phyloP scores from a whole-genome alignment of 2,329 filamentous ascomycete genomes.

The Graphiopsis chlorocephala region DNA sequence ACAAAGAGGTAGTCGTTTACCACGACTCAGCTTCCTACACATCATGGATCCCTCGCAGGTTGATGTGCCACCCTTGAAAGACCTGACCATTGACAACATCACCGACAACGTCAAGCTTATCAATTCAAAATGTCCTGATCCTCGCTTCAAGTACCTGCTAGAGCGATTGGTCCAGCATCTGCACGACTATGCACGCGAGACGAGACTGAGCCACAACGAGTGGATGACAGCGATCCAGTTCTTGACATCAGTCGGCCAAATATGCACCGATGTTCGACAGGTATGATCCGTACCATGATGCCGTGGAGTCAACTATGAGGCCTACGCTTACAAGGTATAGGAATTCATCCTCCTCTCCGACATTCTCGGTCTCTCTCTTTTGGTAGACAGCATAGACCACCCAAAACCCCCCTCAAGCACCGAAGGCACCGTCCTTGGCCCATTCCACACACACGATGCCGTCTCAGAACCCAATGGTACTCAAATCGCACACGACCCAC shows the following conservation, averaged over 20 bases:
- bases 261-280: constrained; percentile 69
- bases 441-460: constrained; percentile 81
- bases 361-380: constrained; percentile 72
- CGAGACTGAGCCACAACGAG: constrained; percentile 69
- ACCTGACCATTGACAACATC: constrained; percentile 77
- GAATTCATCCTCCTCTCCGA: constrained; percentile 78
- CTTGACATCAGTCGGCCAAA: constrained; percentile 69
- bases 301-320: not conserved
- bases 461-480: constrained; percentile 55
- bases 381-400: constrained; percentile 81
- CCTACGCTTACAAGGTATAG: constrained; percentile 18
- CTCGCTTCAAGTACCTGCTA: constrained; percentile 68
- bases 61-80: constrained; percentile 57
- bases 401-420: constrained; percentile 69
- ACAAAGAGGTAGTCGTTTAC: not conserved
- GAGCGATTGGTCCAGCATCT: constrained; percentile 72
- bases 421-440: constrained; percentile 76
- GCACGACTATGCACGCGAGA: constrained; percentile 80
- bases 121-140: constrained; percentile 66
- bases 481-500: constrained; percentile 64
- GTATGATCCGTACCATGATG: constrained; percentile 41
- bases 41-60: constrained; percentile 46
- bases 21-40: not conserved
- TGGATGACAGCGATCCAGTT: constrained; percentile 75
- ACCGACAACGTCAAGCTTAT: constrained; percentile 72